A percentile compares a stretch with the other conserved stretches of the same genome.
Evolutionary conservation across 192 early-diverging fungal genomes (phyloP).

Genomic region (Coemansia nantahalensis): DNA sequence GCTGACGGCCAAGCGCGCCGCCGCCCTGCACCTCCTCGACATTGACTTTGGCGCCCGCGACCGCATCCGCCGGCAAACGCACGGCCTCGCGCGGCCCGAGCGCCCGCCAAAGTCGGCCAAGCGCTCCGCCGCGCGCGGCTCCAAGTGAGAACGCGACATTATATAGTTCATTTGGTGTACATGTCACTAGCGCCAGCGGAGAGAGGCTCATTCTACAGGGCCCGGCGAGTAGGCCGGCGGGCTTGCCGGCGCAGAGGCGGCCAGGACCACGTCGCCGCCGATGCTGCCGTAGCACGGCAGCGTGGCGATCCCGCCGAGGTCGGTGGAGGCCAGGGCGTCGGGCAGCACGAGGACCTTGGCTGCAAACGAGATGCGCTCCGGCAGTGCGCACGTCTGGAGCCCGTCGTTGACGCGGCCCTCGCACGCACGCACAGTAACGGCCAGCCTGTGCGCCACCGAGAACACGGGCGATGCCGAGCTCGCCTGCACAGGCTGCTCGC

Average conservation of each 20-base stretch:
- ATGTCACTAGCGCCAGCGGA: too few relatives aligned
- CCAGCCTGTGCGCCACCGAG: slow-evolving; percentile 29
- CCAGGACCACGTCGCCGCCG: slow-evolving; percentile 28
- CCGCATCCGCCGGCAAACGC: slow-evolving; percentile 35
- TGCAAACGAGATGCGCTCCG: slow-evolving; percentile 9
- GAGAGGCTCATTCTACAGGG: background rate
- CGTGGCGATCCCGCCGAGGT: slow-evolving; percentile 3
- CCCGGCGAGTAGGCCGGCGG: slow-evolving; percentile 9
- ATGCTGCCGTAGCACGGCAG: slow-evolving; percentile 35
- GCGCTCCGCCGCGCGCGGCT: too few relatives aligned
- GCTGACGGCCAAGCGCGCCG: slow-evolving; percentile 82
- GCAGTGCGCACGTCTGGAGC: background rate
- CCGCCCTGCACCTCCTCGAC: slow-evolving; percentile 52
- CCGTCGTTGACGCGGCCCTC: slow-evolving; percentile 3
- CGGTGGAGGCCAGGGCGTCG: slow-evolving; percentile 13
- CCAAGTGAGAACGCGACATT: too few relatives aligned
- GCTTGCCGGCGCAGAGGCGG: slow-evolving; percentile 1
- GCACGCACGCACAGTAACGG: slow-evolving; percentile 17
- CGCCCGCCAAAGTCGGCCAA: background rate
- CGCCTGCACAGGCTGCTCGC: slow-evolving; percentile 21
- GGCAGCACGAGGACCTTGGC: slow-evolving; percentile 36
- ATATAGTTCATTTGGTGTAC: too few relatives aligned
- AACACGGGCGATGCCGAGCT: slow-evolving; percentile 31
- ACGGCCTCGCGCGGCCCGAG: background rate
- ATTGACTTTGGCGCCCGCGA: slow-evolving; percentile 49